These are phyloP conservation scores for Schizonepeta tenuifolia DNA, from an alignment of 257 asterid species.

Conservation along the genomic window DNA sequence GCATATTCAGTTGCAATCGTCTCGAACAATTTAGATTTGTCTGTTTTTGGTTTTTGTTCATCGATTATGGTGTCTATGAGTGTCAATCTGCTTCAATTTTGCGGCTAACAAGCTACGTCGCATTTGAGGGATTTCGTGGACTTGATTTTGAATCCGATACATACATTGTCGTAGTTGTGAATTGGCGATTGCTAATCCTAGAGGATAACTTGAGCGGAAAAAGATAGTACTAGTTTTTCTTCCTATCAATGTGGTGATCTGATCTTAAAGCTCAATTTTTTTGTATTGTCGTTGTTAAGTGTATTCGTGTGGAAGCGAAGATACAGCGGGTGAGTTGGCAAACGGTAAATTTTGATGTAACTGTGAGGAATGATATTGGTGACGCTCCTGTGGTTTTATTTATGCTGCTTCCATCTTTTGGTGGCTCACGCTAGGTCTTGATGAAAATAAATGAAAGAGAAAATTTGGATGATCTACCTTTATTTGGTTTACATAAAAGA, in stretches of 20 bases:
- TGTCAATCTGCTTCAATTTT: slow-evolving; percentile 15
- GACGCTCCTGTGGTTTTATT: slow-evolving; percentile 16
- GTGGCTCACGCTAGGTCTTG: slow-evolving; percentile 4
- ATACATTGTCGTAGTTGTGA: slow-evolving; percentile 1
- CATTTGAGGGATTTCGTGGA: slow-evolving; percentile 11
- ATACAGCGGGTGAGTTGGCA: background rate
- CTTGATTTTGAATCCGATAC: slow-evolving; percentile 26
- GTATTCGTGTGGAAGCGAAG: slow-evolving; percentile 10
- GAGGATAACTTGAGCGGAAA: background rate
- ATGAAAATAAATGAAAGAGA: background rate
- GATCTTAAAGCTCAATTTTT: background rate
- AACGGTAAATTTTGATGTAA: slow-evolving; percentile 5
- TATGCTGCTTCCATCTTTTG: slow-evolving; percentile 14
- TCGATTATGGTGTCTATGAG: slow-evolving; percentile 19
- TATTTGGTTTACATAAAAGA: background rate
- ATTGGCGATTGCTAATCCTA: background rate
- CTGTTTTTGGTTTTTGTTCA: background rate
- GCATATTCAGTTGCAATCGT: slow-evolving; percentile 24
- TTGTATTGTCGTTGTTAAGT: background rate
- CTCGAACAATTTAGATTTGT: background rate
- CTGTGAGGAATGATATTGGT: background rate
- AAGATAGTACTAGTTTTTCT: background rate
- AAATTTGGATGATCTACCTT: background rate
- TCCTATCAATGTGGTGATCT: slow-evolving; percentile 20
- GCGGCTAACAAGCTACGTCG: slow-evolving; percentile 7